phyloP scores from a whole-genome alignment of 2,329 filamentous ascomycete genomes.

The Diaporthe longicolla region DNA sequence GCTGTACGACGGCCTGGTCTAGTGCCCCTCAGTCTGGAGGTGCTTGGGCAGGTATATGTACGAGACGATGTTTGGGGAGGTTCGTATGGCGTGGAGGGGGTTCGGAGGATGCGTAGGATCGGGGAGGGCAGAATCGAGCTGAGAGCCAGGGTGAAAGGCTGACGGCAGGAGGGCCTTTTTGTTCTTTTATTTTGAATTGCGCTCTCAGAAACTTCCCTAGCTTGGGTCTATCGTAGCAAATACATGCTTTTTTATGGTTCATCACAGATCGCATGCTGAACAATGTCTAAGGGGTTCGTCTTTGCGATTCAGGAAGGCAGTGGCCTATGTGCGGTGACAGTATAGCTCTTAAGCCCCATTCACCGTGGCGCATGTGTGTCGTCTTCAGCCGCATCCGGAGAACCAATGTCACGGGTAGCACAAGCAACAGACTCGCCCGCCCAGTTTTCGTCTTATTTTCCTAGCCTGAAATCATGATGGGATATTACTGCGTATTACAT shows the following conservation, averaged over 20 bases:
- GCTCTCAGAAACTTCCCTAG: slow-evolving; percentile 32
- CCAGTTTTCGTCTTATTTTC: slow-evolving; percentile 5
- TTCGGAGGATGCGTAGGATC: background rate
- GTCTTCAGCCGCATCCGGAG: background rate
- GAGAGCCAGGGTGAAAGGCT: slow-evolving; percentile 3
- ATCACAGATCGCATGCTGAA: background rate
- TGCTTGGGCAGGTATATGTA: background rate
- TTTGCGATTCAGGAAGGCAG: background rate
- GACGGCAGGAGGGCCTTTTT: slow-evolving; percentile 20
- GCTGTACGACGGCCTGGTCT: slow-evolving; percentile 96
- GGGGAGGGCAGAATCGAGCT: background rate
- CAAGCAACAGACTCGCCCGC: background rate
- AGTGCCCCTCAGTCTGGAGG: slow-evolving; percentile 35
- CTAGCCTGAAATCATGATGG: slow-evolving; percentile 31
- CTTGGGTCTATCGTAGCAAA: slow-evolving; percentile 39
- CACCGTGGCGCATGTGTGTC: background rate
- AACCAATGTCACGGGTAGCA: background rate
- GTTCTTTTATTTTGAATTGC: slow-evolving; percentile 25
- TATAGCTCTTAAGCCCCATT: too few relatives aligned
- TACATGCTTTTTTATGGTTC: slow-evolving; percentile 33
- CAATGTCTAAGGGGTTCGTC: background rate
- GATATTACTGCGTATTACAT: slow-evolving; percentile 32
- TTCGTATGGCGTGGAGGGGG: background rate
- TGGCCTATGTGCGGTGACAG: background rate
- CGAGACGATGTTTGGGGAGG: background rate